Base-by-base conservation (phyloP, 108 stramenopile species). In the Cylindrotheca fusiformis region DNA sequence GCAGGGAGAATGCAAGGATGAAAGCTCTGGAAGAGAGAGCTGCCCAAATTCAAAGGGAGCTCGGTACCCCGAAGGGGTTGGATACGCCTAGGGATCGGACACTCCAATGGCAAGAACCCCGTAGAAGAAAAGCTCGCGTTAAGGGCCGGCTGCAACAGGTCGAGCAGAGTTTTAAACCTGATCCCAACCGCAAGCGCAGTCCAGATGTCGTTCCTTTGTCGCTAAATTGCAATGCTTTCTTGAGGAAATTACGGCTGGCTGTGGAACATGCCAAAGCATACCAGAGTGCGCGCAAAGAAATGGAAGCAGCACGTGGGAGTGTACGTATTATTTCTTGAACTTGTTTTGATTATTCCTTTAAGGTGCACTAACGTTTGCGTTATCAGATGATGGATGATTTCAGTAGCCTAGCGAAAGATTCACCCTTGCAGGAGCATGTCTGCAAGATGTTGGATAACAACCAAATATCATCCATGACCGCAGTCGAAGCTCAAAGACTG, bases 121-220 rank as follows among this genome's bases (percentile, higher is more conserved):
- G 14, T 6, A 41, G 14, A 14, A 6, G 36, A 41, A 41, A 41
- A 41, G 36, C 10, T 41, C 10, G 36, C 36, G 36, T 41, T 6
- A 14, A 41, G 14, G 36, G 36, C 14, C 36, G 36, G 14, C 14
- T 41, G 14, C 36, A 14, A 41, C 6, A 41, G 14, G 36, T 14
- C 6, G 36, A 41, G 14, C 36, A 41, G 14, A 14, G 14, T 14
- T 41, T 41, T 41, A 14, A 10, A 10, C 10, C 36, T 10, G 36
- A 41, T 14, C 36, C 36, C 6, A 14, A 6, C 14, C 36, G 36
- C 36, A 41, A 41, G 36, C 36, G 55, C 2, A 52, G 57, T 58
- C 63, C 63, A 24, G 63, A 72, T 41, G 28, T 72, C n/a, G 57
- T 72, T 5, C 63, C 55, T 26, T 28, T 64, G 18, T 47, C 63